Evolutionary conservation across 371 early-diverging fungal species (phyloP).

Genomic region (Entomophthora muscae): DNA sequence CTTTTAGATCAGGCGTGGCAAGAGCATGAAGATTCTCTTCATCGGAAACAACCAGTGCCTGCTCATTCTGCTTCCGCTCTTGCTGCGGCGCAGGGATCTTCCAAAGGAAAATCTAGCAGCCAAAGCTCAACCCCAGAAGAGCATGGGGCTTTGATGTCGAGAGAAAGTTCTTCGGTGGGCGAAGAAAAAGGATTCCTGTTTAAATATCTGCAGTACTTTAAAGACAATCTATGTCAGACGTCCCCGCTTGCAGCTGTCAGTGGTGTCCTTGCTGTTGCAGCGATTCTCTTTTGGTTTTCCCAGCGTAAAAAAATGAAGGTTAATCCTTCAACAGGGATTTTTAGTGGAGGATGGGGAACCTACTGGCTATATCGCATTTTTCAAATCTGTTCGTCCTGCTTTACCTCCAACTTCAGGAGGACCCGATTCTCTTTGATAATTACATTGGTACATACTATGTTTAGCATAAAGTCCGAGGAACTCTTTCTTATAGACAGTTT

Average conservation of each 20-base stretch:
- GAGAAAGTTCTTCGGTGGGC: neutral
- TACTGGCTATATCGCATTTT: neutral
- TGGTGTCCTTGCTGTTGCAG: neutral
- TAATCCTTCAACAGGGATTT: neutral
- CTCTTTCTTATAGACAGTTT: too few relatives aligned
- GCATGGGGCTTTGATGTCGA: neutral
- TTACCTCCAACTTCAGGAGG: neutral
- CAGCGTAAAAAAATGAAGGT: neutral
- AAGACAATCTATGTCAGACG: neutral
- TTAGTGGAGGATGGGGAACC: neutral
- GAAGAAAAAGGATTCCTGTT: neutral
- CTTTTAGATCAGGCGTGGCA: neutral
- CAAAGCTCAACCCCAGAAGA: neutral
- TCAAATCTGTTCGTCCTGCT: neutral
- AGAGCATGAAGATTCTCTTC: neutral
- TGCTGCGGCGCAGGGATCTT: neutral
- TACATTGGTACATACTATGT: too few relatives aligned
- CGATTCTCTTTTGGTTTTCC: neutral
- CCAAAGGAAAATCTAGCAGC: neutral
- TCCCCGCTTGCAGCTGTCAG: neutral
- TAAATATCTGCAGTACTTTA: neutral
- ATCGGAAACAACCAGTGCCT: neutral
- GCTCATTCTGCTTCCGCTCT: neutral
- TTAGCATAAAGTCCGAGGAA: too few relatives aligned
- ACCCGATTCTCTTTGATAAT: neutral